Conservation (phyloP, 2,329 filamentous ascomycete genomes). For the Pseudogymnoascus sp. region DNA sequence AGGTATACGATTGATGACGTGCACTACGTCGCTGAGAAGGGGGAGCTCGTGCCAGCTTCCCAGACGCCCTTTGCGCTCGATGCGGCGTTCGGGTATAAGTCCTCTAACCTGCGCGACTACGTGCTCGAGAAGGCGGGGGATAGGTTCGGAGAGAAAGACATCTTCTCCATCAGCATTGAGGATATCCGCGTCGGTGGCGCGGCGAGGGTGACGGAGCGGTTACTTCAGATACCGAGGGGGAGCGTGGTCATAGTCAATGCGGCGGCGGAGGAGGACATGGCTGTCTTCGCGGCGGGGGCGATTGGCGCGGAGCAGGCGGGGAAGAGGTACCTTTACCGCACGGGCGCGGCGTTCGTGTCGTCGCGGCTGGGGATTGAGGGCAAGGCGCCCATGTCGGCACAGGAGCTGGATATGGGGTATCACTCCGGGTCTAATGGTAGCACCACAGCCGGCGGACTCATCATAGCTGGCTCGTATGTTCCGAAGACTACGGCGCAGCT, state of each 20-base stretch:
- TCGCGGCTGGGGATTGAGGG: slow-evolving; percentile 43
- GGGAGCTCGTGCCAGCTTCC: slow-evolving; percentile 40
- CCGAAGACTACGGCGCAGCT: slow-evolving; percentile 51
- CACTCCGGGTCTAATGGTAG: slow-evolving; percentile 8
- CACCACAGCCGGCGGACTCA: slow-evolving; percentile 39
- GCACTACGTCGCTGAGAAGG: slow-evolving; percentile 48
- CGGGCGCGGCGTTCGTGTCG: slow-evolving; percentile 36
- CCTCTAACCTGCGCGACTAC: slow-evolving; percentile 44
- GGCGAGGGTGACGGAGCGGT: slow-evolving; percentile 32
- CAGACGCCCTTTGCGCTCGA: slow-evolving; percentile 49
- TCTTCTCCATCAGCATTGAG: slow-evolving; percentile 37
- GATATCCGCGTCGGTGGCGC: slow-evolving; percentile 41
- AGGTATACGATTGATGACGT: slow-evolving; percentile 48
- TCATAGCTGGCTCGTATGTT: slow-evolving; percentile 50
- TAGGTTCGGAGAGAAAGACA: slow-evolving; percentile 29
- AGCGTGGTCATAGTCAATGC: slow-evolving; percentile 44
- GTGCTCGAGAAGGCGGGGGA: slow-evolving; percentile 44
- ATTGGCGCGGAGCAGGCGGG: slow-evolving; percentile 24
- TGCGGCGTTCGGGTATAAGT: slow-evolving; percentile 48
- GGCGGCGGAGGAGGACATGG: slow-evolving; percentile 45
- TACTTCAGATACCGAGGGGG: slow-evolving; percentile 31
- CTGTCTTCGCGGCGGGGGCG: slow-evolving; percentile 44
- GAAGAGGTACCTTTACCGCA: slow-evolving; percentile 32
- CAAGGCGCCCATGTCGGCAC: slow-evolving; percentile 41
- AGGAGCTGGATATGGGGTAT: slow-evolving; percentile 32